A percentile compares a stretch with the other conserved stretches of the same genome.
Evolutionary conservation across 148 eudicot species (phyloP).

Genomic region (Spergularia marina): DNA sequence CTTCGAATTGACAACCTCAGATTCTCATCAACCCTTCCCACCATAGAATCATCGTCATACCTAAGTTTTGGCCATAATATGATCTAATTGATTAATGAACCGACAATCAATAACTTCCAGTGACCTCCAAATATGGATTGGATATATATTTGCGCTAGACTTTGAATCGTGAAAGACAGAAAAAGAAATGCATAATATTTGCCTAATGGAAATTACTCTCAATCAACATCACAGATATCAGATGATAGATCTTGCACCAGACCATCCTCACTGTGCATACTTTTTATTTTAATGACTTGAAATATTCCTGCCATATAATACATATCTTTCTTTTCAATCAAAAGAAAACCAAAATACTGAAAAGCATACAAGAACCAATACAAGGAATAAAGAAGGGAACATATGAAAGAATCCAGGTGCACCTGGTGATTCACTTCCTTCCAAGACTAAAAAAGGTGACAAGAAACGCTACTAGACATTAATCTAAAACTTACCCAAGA

Average conservation of each 20-base stretch:
- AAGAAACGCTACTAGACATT: background rate
- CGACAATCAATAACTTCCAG: too few species aligned
- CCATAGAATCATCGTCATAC: too few species aligned
- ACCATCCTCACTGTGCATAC: background rate
- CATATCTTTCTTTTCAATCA: slow-evolving; percentile 1
- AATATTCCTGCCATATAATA: background rate
- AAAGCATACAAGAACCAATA: background rate
- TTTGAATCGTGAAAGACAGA: background rate
- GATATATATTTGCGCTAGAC: background rate
- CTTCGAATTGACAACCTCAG: too few species aligned
- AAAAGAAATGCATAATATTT: background rate
- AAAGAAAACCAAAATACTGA: background rate
- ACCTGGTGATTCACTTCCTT: background rate
- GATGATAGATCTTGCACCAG: background rate
- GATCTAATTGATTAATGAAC: too few species aligned
- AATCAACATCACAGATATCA: background rate
- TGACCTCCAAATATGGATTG: too few species aligned
- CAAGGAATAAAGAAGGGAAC: background rate
- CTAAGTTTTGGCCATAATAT: too few species aligned
- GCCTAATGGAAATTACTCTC: background rate
- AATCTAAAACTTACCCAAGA: slow-evolving; percentile 44
- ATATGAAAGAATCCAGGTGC: slow-evolving; percentile 1
- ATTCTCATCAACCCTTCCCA: too few species aligned
- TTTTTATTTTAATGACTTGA: background rate
- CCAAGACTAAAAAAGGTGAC: background rate